Conservation (phyloP, 2,329 filamentous ascomycete species). For the Diaporthe citri region DNA sequence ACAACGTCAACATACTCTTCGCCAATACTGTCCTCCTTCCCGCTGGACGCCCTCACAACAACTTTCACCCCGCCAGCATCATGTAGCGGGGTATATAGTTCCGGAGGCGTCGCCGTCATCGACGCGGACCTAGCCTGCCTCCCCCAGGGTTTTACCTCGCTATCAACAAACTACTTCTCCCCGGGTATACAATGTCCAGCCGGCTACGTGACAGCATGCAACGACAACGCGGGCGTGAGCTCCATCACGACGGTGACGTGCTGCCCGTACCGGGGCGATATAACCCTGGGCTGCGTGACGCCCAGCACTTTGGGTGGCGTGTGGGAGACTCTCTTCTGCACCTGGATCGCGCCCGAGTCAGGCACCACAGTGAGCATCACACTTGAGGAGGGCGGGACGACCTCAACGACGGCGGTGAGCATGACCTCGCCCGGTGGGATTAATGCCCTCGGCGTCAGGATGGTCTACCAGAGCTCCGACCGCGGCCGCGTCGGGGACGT, state of each 20-base stretch:
- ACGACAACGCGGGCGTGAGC: constrained; percentile 44
- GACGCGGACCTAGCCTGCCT: constrained; percentile 33
- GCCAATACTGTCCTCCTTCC: constrained; percentile 21
- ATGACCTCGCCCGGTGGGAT: constrained; percentile 46
- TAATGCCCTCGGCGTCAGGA: constrained; percentile 52
- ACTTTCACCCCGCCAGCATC: constrained; percentile 32
- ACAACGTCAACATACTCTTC: constrained; percentile 9
- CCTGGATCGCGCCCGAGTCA: constrained; percentile 49
- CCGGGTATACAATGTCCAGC: constrained; percentile 40
- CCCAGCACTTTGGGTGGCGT: constrained; percentile 42
- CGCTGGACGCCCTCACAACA: constrained; percentile 33
- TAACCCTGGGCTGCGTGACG: constrained; percentile 49
- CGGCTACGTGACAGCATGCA: constrained; percentile 48
- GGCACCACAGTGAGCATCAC: constrained; percentile 46
- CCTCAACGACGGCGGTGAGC: constrained; percentile 42
- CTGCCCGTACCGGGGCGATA: constrained; percentile 47
- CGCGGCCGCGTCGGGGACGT: constrained; percentile 20
- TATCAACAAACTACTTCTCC: constrained; percentile 35
- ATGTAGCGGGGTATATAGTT: constrained; percentile 31
- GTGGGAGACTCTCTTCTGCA: constrained; percentile 50
- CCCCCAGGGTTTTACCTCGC: constrained; percentile 30
- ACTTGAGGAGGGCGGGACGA: constrained; percentile 40
- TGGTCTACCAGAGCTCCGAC: constrained; percentile 52
- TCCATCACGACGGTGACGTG: constrained; percentile 52
- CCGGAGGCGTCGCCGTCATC: constrained; percentile 7